Evolutionary conservation across 1,284 basidiomycete genomes (phyloP).

Genomic region (Heterobasidion annosum): DNA sequence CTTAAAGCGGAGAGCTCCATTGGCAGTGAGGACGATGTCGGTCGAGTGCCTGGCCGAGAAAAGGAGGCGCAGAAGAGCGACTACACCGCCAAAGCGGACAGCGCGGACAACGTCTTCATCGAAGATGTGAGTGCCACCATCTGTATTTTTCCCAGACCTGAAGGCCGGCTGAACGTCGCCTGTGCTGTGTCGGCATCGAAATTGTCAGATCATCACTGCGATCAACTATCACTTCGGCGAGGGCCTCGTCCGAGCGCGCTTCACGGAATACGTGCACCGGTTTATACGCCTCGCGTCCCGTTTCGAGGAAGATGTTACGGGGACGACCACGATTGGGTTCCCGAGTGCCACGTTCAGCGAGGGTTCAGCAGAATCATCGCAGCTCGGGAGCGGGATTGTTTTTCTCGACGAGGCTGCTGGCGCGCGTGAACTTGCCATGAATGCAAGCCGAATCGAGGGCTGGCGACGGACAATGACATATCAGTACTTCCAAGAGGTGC

Average conservation of each 20-base stretch:
- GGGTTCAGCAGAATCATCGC: conserved; percentile 23
- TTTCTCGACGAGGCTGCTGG: conserved; percentile 57
- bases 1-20: conserved; percentile 52
- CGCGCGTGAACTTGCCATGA: conserved; percentile 54
- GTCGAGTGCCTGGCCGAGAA: conserved; percentile 26
- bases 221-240: conserved; percentile 76
- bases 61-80: conserved; percentile 36
- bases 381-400: conserved; percentile 60
- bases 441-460: conserved; percentile 69
- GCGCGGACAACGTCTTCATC: conserved; percentile 78
- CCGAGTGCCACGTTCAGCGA: conserved; percentile 36
- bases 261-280: conserved; percentile 67
- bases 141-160: neutral
- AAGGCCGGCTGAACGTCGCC: conserved; percentile 14
- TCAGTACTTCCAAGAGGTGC: conserved; percentile 47
- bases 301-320: conserved; percentile 69
- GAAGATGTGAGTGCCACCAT: conserved; percentile 65
- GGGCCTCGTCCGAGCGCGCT: conserved; percentile 65
- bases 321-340: conserved; percentile 59
- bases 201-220: conserved; percentile 50
- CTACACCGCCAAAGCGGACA: conserved; percentile 49
- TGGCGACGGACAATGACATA: conserved; percentile 71
- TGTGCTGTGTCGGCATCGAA: conserved; percentile 2
- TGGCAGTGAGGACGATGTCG: conserved; percentile 55
- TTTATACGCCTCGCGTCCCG: conserved; percentile 72